phyloP scores from a whole-genome alignment of 2,329 filamentous ascomycete genomes.

The Pseudofabraea citricarpa region DNA sequence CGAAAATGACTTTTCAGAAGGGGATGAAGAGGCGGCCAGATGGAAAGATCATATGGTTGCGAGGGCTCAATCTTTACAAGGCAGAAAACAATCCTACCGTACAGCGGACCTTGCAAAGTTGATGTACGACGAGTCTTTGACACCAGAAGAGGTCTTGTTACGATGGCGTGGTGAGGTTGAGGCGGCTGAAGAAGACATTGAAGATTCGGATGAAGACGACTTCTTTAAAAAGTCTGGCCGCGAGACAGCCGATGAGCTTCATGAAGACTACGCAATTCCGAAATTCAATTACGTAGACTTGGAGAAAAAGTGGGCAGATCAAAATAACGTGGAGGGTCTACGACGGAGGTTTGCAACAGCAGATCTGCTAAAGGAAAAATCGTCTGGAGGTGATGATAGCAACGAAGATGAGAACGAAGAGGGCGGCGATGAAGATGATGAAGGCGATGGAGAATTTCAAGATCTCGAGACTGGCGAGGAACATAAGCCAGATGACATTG shows the following conservation, averaged over 20 bases:
- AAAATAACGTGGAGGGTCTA: slow-evolving; percentile 71
- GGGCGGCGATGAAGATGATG: slow-evolving; percentile 51
- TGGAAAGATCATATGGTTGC: slow-evolving; percentile 89
- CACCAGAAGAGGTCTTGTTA: slow-evolving; percentile 68
- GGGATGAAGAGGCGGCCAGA: slow-evolving; percentile 66
- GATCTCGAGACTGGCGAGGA: slow-evolving; percentile 77
- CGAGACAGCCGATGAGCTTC: slow-evolving; percentile 62
- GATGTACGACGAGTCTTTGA: slow-evolving; percentile 81
- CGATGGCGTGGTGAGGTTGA: slow-evolving; percentile 71
- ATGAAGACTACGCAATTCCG: slow-evolving; percentile 77
- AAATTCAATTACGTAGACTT: slow-evolving; percentile 75
- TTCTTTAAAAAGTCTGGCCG: slow-evolving; percentile 62
- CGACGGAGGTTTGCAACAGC: slow-evolving; percentile 71
- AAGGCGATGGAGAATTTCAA: slow-evolving; percentile 78
- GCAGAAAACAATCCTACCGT: slow-evolving; percentile 66
- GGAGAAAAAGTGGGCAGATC: slow-evolving; percentile 78
- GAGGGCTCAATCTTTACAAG: slow-evolving; percentile 68
- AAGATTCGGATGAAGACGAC: slow-evolving; percentile 49
- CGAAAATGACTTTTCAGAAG: slow-evolving; percentile 41
- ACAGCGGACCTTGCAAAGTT: slow-evolving; percentile 78
- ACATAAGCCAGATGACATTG: slow-evolving; percentile 51
- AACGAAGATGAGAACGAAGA: slow-evolving; percentile 40
- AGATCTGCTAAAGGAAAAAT: slow-evolving; percentile 53
- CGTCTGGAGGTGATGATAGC: slow-evolving; percentile 42
- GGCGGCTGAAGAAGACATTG: slow-evolving; percentile 48